Evolutionary conservation across 1,284 basidiomycete genomes (phyloP).

Genomic region (Ustilago sp.): DNA sequence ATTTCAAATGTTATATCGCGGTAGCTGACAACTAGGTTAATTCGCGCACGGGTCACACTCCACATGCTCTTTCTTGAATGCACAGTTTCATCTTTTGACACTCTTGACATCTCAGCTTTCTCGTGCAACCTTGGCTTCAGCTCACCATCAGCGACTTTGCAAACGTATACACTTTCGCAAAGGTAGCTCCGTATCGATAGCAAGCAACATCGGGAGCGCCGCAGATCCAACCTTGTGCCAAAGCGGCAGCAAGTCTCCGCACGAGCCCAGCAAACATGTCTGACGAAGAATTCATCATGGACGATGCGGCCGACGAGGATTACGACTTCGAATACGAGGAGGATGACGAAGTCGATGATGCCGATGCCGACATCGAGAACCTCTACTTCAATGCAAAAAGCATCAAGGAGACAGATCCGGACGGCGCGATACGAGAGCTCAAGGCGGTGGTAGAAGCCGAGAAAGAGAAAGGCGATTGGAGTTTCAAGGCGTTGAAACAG

Average conservation of each 20-base stretch:
- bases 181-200: background rate
- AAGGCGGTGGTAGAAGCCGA: conserved; percentile 87
- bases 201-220: background rate
- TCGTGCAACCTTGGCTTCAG: background rate
- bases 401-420: conserved; percentile 90
- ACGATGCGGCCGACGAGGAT: conserved; percentile 74
- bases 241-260: background rate
- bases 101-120: background rate
- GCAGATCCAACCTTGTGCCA: background rate
- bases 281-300: conserved; percentile 66
- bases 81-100: conserved; percentile 5
- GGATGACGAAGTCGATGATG: conserved; percentile 77
- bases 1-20: background rate
- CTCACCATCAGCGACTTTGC: background rate
- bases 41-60: conserved; percentile 16
- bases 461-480: conserved; percentile 88
- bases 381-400: conserved; percentile 98
- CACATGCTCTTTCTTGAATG: conserved; percentile 5
- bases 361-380: conserved; percentile 94
- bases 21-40: background rate
- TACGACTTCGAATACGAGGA: conserved; percentile 90
- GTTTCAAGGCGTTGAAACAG: conserved; percentile 98
- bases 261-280: conserved; percentile 26
- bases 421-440: conserved; percentile 88
- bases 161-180: background rate